Percentiles rank a stretch among this genome's conserved stretches.
Conservation (phyloP, 2,329 filamentous ascomycete species). For the Didymella pomorum region DNA sequence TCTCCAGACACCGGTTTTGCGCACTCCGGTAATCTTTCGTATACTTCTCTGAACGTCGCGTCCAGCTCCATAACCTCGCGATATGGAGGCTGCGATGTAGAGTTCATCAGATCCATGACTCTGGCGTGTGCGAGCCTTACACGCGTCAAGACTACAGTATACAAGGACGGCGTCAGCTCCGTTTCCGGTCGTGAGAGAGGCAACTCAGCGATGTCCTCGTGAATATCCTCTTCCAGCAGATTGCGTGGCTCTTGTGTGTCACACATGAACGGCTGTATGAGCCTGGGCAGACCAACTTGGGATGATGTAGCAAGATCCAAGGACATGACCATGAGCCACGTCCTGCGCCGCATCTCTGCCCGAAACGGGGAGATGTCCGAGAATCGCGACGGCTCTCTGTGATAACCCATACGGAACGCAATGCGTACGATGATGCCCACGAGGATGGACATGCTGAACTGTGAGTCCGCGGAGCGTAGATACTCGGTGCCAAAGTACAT, state of each 20-base stretch:
- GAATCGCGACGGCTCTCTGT: conserved; percentile 52
- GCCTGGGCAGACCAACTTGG: conserved; percentile 51
- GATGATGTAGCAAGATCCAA: conserved; percentile 51
- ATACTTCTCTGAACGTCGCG: conserved; percentile 31
- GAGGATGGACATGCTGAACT: conserved; percentile 42
- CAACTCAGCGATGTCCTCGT: conserved; percentile 46
- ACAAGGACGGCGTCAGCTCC: conserved; percentile 39
- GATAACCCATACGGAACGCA: conserved; percentile 53
- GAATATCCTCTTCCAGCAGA: conserved; percentile 52
- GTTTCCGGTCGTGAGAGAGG: conserved; percentile 40
- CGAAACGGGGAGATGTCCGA: conserved; percentile 60
- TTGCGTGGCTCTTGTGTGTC: conserved; percentile 54
- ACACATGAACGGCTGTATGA: conserved; percentile 48
- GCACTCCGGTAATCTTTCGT: conserved; percentile 31
- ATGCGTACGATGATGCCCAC: conserved; percentile 44
- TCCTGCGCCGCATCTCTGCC: conserved; percentile 66
- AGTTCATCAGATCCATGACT: conserved; percentile 42
- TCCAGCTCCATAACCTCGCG: conserved; percentile 42
- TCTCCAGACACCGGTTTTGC: conserved; percentile 25
- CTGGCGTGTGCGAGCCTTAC: conserved; percentile 36
- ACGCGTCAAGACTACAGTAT: conserved; percentile 37
- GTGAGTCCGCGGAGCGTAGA: conserved; percentile 39
- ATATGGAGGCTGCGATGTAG: conserved; percentile 38
- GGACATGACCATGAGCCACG: conserved; percentile 64
- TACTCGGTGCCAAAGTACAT: conserved; percentile 44